Conservation (phyloP, 208 protist species). For the Trypanosoma scelopori region DNA sequence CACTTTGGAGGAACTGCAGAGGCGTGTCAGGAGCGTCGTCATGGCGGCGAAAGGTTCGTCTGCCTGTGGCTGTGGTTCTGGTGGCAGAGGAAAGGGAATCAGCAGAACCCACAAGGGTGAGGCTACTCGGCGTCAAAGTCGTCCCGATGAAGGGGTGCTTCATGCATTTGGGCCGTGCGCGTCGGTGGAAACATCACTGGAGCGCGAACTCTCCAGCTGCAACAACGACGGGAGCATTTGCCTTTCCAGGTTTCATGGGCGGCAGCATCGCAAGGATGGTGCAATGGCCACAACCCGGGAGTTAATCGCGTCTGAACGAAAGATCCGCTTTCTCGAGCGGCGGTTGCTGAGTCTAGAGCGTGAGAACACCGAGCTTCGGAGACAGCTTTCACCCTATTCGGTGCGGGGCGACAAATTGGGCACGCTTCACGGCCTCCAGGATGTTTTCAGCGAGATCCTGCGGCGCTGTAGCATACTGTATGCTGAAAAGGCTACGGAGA, state of each 20-base stretch:
- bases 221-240: neutral
- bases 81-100: neutral
- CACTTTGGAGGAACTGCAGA: neutral
- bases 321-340: conserved; percentile 16
- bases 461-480: conserved; percentile 15
- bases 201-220: neutral
- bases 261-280: neutral
- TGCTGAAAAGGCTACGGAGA: conserved; percentile 7
- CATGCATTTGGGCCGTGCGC: conserved; percentile 6
- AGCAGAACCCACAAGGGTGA: neutral
- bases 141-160: neutral
- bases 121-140: neutral
- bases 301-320: conserved; percentile 13
- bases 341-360: conserved; percentile 12
- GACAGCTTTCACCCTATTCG: neutral
- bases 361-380: conserved; percentile 18
- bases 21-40: neutral
- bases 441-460: conserved; percentile 18
- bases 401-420: neutral
- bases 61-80: too few species aligned
- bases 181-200: conserved; percentile 5
- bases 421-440: neutral
- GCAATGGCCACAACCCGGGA: neutral
- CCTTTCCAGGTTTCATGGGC: neutral
- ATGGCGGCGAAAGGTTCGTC: neutral